Evolutionary conservation across 2,329 filamentous ascomycete species (phyloP).

Genomic region (Ilyonectria mors-panacis): DNA sequence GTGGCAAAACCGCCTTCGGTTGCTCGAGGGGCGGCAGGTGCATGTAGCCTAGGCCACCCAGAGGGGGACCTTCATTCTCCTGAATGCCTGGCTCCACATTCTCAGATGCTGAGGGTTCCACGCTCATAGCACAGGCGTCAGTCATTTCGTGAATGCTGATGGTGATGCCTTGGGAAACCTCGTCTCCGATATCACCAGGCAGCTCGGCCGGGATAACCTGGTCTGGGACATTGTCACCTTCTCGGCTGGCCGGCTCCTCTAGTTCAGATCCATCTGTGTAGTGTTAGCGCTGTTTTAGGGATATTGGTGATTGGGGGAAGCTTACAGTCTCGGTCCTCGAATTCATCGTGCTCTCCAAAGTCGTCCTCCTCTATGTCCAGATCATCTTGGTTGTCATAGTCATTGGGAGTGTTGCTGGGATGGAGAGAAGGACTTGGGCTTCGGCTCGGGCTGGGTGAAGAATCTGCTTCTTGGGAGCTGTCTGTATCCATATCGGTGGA

Average conservation of each 20-base stretch:
- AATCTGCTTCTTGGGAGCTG: slow-evolving; percentile 26
- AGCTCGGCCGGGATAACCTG: background rate
- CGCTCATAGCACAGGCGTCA: background rate
- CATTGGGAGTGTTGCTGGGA: background rate
- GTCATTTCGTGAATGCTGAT: background rate
- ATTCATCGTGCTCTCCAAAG: slow-evolving; percentile 45
- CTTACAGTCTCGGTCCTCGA: slow-evolving; percentile 38
- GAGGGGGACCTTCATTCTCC: background rate
- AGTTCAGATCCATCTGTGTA: slow-evolving; percentile 21
- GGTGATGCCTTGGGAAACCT: background rate
- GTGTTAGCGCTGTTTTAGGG: slow-evolving; percentile 27
- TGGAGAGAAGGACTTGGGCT: slow-evolving; percentile 8
- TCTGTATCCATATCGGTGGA: slow-evolving; percentile 40
- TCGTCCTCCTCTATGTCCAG: slow-evolving; percentile 24
- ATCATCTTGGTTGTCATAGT: slow-evolving; percentile 15
- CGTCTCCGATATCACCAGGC: background rate
- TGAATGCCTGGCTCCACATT: background rate
- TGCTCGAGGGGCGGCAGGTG: slow-evolving; percentile 28
- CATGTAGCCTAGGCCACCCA: background rate
- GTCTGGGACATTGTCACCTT: background rate
- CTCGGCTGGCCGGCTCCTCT: slow-evolving; percentile 6
- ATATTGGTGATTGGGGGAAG: background rate
- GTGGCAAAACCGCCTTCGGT: slow-evolving; percentile 1
- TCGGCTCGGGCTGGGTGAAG: slow-evolving; percentile 27
- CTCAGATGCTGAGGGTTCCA: background rate